These are phyloP conservation scores for Hanseniaspora thailandica DNA, from an alignment of 805 yeast species.

Conservation along the genomic window DNA sequence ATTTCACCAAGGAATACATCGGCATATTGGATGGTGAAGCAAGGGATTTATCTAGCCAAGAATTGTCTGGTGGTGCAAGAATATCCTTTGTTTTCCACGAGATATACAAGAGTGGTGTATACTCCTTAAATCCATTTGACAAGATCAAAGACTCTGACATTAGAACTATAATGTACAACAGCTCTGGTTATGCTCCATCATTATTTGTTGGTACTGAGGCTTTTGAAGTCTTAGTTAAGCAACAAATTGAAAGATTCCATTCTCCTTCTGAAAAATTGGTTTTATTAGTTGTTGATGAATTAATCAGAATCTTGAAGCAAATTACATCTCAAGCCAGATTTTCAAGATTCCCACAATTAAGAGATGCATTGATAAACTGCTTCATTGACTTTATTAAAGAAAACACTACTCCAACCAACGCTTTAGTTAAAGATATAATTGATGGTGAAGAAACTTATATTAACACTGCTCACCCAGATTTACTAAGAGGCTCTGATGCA, in stretches of 20 bases:
- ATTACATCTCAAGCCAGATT: slow-evolving; percentile 71
- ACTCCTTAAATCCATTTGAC: slow-evolving; percentile 89
- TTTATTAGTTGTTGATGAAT: slow-evolving; percentile 81
- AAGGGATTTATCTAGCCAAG: slow-evolving; percentile 75
- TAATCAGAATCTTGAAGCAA: slow-evolving; percentile 79
- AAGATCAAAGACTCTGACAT: slow-evolving; percentile 92
- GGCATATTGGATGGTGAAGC: slow-evolving; percentile 89
- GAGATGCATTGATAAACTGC: slow-evolving; percentile 70
- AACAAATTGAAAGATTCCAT: slow-evolving; percentile 85
- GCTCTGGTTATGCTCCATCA: slow-evolving; percentile 93
- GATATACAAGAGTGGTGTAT: slow-evolving; percentile 82
- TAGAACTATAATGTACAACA: slow-evolving; percentile 91
- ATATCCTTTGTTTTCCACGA: slow-evolving; percentile 94
- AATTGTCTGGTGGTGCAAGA: slow-evolving; percentile 96
- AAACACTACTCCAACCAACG: slow-evolving; percentile 72
- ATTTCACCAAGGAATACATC: slow-evolving; percentile 79
- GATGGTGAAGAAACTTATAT: slow-evolving; percentile 83
- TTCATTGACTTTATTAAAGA: slow-evolving; percentile 72
- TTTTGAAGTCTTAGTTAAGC: slow-evolving; percentile 88
- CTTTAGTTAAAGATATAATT: slow-evolving; percentile 73
- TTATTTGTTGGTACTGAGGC: slow-evolving; percentile 95
- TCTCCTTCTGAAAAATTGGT: slow-evolving; percentile 87
- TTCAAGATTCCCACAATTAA: slow-evolving; percentile 79
- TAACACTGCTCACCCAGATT: slow-evolving; percentile 95
- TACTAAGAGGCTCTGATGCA: slow-evolving; percentile 88